Conservation (phyloP, 306 rosid genomes). For the Pterocarpus santalinus region DNA sequence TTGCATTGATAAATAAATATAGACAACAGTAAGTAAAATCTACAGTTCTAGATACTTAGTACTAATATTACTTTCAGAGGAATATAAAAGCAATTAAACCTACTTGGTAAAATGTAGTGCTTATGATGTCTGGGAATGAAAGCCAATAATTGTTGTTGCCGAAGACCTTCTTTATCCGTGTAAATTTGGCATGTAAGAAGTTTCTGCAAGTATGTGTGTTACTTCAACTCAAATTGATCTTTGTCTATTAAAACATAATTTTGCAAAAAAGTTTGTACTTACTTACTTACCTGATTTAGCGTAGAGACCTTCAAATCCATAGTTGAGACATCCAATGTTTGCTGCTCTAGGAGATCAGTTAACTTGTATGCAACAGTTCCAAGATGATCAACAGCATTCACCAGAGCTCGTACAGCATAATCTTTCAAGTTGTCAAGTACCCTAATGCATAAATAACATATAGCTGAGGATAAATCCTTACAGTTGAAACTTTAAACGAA, state of each 20-base stretch:
- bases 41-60: conserved; percentile 23
- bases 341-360: conserved; percentile 92
- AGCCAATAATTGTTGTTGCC: conserved; percentile 92
- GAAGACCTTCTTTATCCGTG: conserved; percentile 82
- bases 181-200: conserved; percentile 84
- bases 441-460: conserved; percentile 55
- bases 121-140: conserved; percentile 96
- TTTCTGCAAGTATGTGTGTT: conserved; percentile 63
- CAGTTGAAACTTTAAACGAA: conserved; percentile 45
- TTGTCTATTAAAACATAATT: conserved; percentile 15
- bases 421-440: conserved; percentile 94
- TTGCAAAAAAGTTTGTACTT: conserved; percentile 28
- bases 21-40: conserved; percentile 42
- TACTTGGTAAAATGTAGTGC: conserved; percentile 97
- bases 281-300: conserved; percentile 90
- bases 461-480: conserved; percentile 6
- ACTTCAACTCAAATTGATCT: conserved; percentile 43
- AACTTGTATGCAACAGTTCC: conserved; percentile 98
- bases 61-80: conserved; percentile 42
- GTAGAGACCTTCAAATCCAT: conserved; percentile 81
- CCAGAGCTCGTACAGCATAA: conserved; percentile 93
- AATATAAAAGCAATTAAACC: conserved; percentile 47
- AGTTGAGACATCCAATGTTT: conserved; percentile 78
- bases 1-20: conserved; percentile 48
- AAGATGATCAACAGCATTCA: conserved; percentile 98